Conservation (phyloP, 1,284 basidiomycete species). For the Xerocomus nothofagi region DNA sequence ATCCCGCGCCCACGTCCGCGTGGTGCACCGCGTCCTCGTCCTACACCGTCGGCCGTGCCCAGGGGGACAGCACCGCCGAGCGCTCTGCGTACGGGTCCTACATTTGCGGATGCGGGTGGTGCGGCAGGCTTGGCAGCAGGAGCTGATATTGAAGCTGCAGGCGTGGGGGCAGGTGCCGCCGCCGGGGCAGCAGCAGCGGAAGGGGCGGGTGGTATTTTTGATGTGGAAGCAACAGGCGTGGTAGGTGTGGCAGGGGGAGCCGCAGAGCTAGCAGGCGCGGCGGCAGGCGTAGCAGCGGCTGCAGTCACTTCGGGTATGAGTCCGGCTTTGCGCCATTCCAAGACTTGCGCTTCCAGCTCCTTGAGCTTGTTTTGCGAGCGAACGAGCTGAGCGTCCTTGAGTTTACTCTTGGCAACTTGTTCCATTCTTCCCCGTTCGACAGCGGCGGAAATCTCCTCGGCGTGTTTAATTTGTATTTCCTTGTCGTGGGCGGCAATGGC, state of each 20-base stretch:
- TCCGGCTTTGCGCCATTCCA: constrained; percentile 54
- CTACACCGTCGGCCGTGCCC: constrained; percentile 11
- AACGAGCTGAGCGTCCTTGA: constrained; percentile 68
- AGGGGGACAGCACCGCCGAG: constrained; percentile 33
- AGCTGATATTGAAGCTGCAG: constrained; percentile 23
- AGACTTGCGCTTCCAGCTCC: constrained; percentile 62
- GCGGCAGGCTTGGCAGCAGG: constrained; percentile 2
- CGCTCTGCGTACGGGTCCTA: constrained; percentile 17
- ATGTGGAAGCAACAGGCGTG: constrained; percentile 23
- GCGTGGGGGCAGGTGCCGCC: constrained; percentile 21
- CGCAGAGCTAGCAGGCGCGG: constrained; percentile 12
- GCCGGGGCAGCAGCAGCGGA: constrained; percentile 13
- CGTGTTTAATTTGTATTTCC: constrained; percentile 45
- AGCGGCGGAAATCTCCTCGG: constrained; percentile 59
- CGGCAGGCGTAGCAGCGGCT: constrained; percentile 17
- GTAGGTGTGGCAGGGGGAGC: constrained; percentile 26
- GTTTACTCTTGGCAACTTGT: constrained; percentile 53
- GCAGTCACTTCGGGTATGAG: constrained; percentile 36
- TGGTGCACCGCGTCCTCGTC: constrained; percentile 39
- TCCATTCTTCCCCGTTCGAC: constrained; percentile 69
- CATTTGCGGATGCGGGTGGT: constrained; percentile 11
- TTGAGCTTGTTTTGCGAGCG: constrained; percentile 59
- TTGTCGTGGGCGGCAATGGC: constrained; percentile 53
- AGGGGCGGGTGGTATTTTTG: constrained; percentile 1
- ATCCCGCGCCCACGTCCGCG: constrained; percentile 32